These are phyloP conservation scores for Zygnema cylindricum DNA, from an alignment of 139 green algal genomes.

Conservation along the genomic window DNA sequence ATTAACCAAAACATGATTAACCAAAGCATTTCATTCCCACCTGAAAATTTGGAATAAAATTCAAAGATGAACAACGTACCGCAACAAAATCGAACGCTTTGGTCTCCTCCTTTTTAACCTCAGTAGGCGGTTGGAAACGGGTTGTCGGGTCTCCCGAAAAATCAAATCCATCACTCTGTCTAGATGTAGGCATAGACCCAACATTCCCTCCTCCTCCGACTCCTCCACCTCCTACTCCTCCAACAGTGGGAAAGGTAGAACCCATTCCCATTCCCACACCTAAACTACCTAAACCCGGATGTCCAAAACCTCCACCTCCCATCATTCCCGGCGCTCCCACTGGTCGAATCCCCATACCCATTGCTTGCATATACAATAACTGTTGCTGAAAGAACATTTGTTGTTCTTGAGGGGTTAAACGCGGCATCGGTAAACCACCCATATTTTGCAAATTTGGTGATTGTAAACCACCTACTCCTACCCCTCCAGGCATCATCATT, in stretches of 20 bases:
- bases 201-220: neutral
- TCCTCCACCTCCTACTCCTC: conserved; percentile 16
- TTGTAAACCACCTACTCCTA: neutral
- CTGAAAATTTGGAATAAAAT: too few relatives aligned
- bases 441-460: neutral
- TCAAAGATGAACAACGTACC: neutral
- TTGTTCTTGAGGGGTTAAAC: neutral
- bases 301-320: neutral
- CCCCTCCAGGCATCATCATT: neutral
- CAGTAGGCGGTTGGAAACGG: neutral
- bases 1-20: too few relatives aligned
- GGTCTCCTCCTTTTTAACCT: conserved; percentile 22
- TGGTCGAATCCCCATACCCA: conserved; percentile 25
- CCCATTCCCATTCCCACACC: neutral
- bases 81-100: conserved; percentile 37
- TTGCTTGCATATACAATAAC: conserved; percentile 35
- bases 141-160: conserved; percentile 23
- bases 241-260: neutral
- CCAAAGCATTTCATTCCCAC: too few relatives aligned
- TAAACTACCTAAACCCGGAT: neutral
- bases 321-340: neutral
- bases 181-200: neutral
- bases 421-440: neutral
- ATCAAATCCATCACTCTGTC: conserved; percentile 12
- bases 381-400: conserved; percentile 25